A percentile compares a stretch with the other conserved stretches of the same genome.
These are phyloP conservation scores for Gautieria morchelliformis DNA, from an alignment of 768 basidiomycete genomes.

Conservation along the genomic window DNA sequence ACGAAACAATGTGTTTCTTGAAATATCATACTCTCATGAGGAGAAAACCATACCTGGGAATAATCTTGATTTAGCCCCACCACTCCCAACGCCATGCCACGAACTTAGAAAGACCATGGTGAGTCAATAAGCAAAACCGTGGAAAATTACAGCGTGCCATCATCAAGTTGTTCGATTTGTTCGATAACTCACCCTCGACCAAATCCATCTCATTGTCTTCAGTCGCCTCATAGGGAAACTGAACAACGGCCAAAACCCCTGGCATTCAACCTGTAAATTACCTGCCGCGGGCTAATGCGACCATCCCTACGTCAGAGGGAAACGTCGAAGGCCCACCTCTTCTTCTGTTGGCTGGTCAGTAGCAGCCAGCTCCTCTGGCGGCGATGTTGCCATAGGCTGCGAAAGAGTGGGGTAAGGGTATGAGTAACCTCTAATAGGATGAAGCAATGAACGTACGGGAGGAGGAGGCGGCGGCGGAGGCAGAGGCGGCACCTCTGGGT, in stretches of 20 bases:
- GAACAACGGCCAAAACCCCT: slow-evolving; percentile 10
- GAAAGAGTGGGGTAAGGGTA: not conserved
- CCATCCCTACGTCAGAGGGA: too few relatives aligned
- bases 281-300: not conserved
- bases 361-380: not conserved
- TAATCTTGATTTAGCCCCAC: slow-evolving; percentile 60
- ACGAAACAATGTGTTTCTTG: not conserved
- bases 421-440: too few relatives aligned
- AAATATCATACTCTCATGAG: not conserved
- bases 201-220: slow-evolving; percentile 85
- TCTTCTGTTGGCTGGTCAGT: not conserved
- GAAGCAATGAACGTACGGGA: not conserved
- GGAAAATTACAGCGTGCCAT: slow-evolving; percentile 28
- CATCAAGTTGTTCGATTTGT: slow-evolving; percentile 75
- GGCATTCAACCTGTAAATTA: not conserved
- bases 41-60: slow-evolving; percentile 74
- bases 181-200: slow-evolving; percentile 68
- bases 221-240: slow-evolving; percentile 38
- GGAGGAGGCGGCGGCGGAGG: slow-evolving; percentile 29
- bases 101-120: slow-evolving; percentile 36
- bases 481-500: slow-evolving; percentile 34
- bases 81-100: slow-evolving; percentile 74
- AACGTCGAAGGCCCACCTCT: not conserved
- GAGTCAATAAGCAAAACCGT: not conserved
- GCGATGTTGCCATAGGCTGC: not conserved